Evolutionary conservation across 345 rosid species (phyloP), one percentile per base, ranked within the genome.

Genomic region (thale cress (Arabidopsis thaliana)): DNA sequence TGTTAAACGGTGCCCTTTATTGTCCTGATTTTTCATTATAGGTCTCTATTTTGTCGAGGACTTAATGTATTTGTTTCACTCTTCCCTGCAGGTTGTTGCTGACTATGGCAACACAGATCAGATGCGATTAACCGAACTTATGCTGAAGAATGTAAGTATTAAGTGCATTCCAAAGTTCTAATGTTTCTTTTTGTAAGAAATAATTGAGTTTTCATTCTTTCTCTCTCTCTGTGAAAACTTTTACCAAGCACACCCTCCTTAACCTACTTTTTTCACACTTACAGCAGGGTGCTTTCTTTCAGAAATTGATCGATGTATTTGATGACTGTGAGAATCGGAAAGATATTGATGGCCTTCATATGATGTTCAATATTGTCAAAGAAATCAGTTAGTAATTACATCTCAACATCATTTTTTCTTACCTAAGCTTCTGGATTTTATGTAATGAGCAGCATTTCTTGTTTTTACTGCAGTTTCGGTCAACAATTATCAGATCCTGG

Each of bases 351-450:
- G 86, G 85, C 68, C 96, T 92, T 66, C 93, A 87, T 82, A 82
- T 87, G 92, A 89, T 92, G 64, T 94, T 83, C 78, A 84, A 87
- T 83, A 92, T 87, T 66, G 85, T 95, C 80, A 87, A 82, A 84
- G 89, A 91, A 74, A 90, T 94, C 80, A 82, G 97, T 94, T 49
- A 84, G 88, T 84, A 79, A 23, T 73, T 74, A 48, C 48, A 49
- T 68, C 58, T 63, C 71, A 23, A 51, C 56, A 23, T 69, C 22
- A 25, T 60, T 44, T 53, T 44, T 42, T 78, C 68, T 16, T 73
- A 59, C 52, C 42, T 53, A 50, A 56, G 60, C 73, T 52, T 20
- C 73, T 12, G 63, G 65, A 42, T 10, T 24, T 69, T 11, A 38
- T 77, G 65, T 53, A 36, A 55, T 53, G 33, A 48, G 10, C 62